Conservation (phyloP, 768 basidiomycete species). For the Sistotremastrum suecicum region DNA sequence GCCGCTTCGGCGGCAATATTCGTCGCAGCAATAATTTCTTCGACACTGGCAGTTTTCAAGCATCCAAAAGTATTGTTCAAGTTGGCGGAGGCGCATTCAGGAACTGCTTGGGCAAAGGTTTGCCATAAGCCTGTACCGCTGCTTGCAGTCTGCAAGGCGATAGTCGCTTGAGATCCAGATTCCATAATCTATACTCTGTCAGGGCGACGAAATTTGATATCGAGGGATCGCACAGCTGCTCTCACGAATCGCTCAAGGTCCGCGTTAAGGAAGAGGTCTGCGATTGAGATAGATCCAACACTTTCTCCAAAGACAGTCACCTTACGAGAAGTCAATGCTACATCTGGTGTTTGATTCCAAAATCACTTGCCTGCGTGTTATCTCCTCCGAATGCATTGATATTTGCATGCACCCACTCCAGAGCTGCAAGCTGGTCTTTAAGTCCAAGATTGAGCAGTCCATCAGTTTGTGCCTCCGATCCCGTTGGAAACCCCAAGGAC, state of each 20-base stretch:
- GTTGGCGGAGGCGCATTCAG: slow-evolving; percentile 18
- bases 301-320: slow-evolving; percentile 43
- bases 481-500: slow-evolving; percentile 33
- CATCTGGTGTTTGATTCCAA: neutral
- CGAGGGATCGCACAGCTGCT: slow-evolving; percentile 18
- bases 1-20: slow-evolving; percentile 10
- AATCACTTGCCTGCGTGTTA: slow-evolving; percentile 6
- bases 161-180: slow-evolving; percentile 22
- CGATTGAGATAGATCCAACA: slow-evolving; percentile 34
- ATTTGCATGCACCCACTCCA: slow-evolving; percentile 16
- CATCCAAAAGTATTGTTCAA: slow-evolving; percentile 22
- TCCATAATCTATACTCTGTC: slow-evolving; percentile 25
- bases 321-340: slow-evolving; percentile 8
- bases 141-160: slow-evolving; percentile 17
- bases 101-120: slow-evolving; percentile 23
- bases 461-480: slow-evolving; percentile 23
- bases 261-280: slow-evolving; percentile 24
- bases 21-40: slow-evolving; percentile 3
- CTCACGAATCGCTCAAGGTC: slow-evolving; percentile 19
- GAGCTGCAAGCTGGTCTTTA: slow-evolving; percentile 24
- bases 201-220: neutral
- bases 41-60: slow-evolving; percentile 9
- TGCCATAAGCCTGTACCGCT: slow-evolving; percentile 23
- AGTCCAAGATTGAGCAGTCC: slow-evolving; percentile 32
- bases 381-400: slow-evolving; percentile 19